A percentile compares a stretch with the other conserved stretches of the same genome.
These are phyloP conservation scores for Fraxinus cuspidata DNA, from an alignment of 257 asterid species.

Conservation along the genomic window DNA sequence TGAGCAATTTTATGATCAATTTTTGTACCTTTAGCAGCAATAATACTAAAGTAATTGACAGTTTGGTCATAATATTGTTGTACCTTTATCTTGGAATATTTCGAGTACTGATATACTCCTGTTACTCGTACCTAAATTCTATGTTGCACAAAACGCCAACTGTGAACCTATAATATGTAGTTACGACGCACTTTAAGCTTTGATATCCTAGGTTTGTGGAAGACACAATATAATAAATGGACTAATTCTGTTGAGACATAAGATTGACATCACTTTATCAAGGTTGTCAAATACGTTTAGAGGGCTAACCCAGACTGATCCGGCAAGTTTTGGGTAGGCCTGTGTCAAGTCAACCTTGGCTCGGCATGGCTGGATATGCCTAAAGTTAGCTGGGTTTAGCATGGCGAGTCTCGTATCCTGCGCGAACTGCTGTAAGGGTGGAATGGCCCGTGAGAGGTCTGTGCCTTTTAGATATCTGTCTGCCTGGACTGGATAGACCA, in stretches of 20 bases:
- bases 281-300: not conserved
- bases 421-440: not conserved
- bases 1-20: not conserved
- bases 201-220: not conserved
- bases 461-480: not conserved
- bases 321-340: not conserved
- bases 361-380: too few species aligned
- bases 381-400: too few species aligned
- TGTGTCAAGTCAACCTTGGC: too few species aligned
- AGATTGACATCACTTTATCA: not conserved
- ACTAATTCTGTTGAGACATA: not conserved
- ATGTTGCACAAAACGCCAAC: not conserved
- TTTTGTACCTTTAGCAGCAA: constrained; percentile 13
- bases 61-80: not conserved
- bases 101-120: not conserved
- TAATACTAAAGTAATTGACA: constrained; percentile 18
- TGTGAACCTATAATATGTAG: not conserved
- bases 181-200: not conserved
- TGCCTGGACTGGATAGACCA: not conserved
- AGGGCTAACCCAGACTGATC: not conserved
- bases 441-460: not conserved
- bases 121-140: too few species aligned
- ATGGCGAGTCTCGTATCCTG: not conserved
- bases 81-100: not conserved
- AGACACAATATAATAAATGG: not conserved